Conservation (phyloP, 257 asterid genomes). For the Penstemon eatonii region DNA sequence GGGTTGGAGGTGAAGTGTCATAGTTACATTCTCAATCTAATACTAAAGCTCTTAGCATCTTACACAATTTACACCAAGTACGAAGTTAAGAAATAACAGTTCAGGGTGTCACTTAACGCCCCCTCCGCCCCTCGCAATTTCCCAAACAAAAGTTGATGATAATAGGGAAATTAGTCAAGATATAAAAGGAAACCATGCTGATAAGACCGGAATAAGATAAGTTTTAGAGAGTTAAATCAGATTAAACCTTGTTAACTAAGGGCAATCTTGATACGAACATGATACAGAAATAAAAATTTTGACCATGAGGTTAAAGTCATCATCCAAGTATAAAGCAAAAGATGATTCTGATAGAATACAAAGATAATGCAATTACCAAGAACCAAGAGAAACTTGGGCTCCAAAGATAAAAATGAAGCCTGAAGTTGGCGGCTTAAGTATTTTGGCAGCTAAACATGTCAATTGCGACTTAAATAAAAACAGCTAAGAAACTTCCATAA, state of each 20-base stretch:
- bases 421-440: not conserved
- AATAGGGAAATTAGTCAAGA: not conserved
- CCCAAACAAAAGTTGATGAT: not conserved
- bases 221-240: not conserved
- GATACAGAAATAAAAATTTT: not conserved
- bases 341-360: not conserved
- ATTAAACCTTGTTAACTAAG: not conserved
- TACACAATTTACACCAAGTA: not conserved
- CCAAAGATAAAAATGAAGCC: slow-evolving; percentile 4
- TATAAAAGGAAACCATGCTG: not conserved
- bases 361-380: not conserved
- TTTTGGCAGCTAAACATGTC: slow-evolving; percentile 5
- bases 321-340: not conserved
- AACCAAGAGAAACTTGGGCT: not conserved
- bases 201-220: slow-evolving; percentile 2
- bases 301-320: not conserved
- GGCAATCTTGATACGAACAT: not conserved
- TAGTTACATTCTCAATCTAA: not conserved
- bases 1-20: no score
- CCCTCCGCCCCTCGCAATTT: not conserved
- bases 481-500: slow-evolving; percentile 3
- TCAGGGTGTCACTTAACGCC: not conserved
- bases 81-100: not conserved
- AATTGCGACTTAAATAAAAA: not conserved
- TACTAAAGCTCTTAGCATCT: slow-evolving; percentile 1